Evolutionary conservation across 306 rosid genomes (phyloP).

Genomic region (Vicia villosa): DNA sequence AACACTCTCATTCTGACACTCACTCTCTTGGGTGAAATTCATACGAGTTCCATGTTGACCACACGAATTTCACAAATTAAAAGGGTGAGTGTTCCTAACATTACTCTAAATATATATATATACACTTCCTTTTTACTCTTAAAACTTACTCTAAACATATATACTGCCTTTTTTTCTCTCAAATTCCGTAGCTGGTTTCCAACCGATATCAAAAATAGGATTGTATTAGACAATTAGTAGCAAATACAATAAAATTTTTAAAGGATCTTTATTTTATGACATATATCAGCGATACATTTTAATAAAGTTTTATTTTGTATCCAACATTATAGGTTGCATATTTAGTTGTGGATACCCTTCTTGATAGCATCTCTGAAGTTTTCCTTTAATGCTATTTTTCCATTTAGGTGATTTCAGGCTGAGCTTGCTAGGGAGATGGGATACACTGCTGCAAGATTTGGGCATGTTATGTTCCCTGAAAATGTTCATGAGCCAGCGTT

Average conservation of each 20-base stretch:
- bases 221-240: background rate
- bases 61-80: too few relatives aligned
- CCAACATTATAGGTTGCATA: conserved; percentile 23
- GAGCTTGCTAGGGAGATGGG: conserved; percentile 97
- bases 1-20: background rate
- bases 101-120: background rate
- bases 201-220: conserved; percentile 7
- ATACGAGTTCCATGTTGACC: too few relatives aligned
- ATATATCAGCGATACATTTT: background rate
- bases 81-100: too few relatives aligned
- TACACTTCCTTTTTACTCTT: background rate
- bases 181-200: conserved; percentile 6
- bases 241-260: conserved; percentile 2
- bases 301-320: conserved; percentile 2
- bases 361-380: conserved; percentile 46
- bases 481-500: conserved; percentile 91
- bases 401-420: conserved; percentile 87
- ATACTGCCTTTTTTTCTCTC: background rate
- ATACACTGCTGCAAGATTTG: conserved; percentile 90
- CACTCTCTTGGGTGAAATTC: too few relatives aligned
- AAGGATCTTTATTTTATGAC: conserved; percentile 2
- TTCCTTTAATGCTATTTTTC: conserved; percentile 51
- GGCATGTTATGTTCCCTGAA: conserved; percentile 99
- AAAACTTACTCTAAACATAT: background rate
- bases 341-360: conserved; percentile 25